Conservation (phyloP, 805 yeast genomes). For the Candida ficus region DNA sequence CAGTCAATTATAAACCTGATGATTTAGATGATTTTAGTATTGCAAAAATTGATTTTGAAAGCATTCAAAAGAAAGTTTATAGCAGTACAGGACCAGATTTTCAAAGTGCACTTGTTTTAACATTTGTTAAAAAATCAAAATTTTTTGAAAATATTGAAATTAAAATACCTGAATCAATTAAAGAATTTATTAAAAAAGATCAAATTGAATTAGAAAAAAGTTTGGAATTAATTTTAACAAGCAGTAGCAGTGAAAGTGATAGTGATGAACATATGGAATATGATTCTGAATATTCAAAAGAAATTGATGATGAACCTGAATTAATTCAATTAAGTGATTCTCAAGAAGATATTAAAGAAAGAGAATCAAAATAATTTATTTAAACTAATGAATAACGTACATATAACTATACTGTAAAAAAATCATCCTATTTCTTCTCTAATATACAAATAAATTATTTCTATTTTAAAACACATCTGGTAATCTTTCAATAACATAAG, state of each 20-base stretch:
- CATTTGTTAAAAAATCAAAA: slow-evolving; percentile 29
- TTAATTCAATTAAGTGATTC: neutral
- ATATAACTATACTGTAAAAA: too few species aligned
- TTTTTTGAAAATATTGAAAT: slow-evolving; percentile 12
- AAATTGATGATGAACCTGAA: neutral
- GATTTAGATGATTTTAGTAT: slow-evolving; percentile 23
- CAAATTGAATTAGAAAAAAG: slow-evolving; percentile 16
- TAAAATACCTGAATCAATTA: slow-evolving; percentile 22
- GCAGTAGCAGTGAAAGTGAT: slow-evolving; percentile 13
- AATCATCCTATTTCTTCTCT: too few species aligned
- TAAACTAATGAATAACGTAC: too few species aligned
- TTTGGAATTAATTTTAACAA: slow-evolving; percentile 17
- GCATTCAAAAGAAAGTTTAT: slow-evolving; percentile 20
- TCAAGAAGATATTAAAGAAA: neutral
- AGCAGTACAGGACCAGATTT: slow-evolving; percentile 20
- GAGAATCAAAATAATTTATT: neutral
- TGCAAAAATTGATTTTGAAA: slow-evolving; percentile 21
- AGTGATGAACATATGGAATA: slow-evolving; percentile 12
- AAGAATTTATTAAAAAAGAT: slow-evolving; percentile 29
- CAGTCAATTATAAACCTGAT: slow-evolving; percentile 26
- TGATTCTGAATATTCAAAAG: slow-evolving; percentile 1
- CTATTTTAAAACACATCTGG: slow-evolving; percentile 74
- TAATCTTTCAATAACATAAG: slow-evolving; percentile 87
- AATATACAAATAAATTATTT: neutral
- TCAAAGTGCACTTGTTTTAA: slow-evolving; percentile 28